phyloP scores from a whole-genome alignment of 306 rosid genomes.

The Begonia peltatifolia region DNA sequence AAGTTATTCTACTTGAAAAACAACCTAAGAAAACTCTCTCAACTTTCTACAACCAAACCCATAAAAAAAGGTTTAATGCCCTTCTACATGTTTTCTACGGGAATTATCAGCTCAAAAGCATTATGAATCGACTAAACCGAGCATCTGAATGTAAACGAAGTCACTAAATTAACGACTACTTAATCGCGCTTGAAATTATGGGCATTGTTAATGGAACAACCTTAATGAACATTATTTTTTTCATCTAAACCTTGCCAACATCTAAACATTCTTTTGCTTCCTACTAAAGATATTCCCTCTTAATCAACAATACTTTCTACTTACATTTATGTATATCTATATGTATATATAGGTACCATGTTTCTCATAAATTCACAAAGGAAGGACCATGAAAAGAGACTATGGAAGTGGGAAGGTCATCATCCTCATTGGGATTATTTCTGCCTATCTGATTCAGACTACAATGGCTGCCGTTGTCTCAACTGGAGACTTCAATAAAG shows the following conservation, averaged over 20 bases:
- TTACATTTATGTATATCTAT: constrained; percentile 5
- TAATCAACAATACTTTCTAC: constrained; percentile 8
- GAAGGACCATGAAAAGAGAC: constrained; percentile 19
- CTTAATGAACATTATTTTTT: no score
- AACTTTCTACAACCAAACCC: no score
- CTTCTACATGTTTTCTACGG: no score
- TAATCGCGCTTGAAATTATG: no score
- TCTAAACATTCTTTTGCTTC: constrained; percentile 35
- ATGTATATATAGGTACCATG: constrained; percentile 11
- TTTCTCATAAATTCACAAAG: constrained; percentile 1
- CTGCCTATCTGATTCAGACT: constrained; percentile 16
- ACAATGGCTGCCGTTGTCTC: constrained; percentile 54
- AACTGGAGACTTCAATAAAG: constrained; percentile 70
- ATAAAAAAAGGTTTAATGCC: no score
- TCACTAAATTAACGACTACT: no score
- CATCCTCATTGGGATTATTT: constrained; percentile 22
- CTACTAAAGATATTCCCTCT: constrained; percentile 52
- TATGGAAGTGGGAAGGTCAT: constrained; percentile 14
- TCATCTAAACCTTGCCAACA: no score
- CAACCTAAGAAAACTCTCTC: neutral
- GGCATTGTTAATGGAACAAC: no score
- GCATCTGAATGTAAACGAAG: no score
- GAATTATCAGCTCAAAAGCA: no score
- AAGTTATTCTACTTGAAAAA: constrained; percentile 19
- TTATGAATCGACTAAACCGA: no score